Evolutionary conservation across 306 rosid genomes (phyloP).

Genomic region (Malus asiatica): DNA sequence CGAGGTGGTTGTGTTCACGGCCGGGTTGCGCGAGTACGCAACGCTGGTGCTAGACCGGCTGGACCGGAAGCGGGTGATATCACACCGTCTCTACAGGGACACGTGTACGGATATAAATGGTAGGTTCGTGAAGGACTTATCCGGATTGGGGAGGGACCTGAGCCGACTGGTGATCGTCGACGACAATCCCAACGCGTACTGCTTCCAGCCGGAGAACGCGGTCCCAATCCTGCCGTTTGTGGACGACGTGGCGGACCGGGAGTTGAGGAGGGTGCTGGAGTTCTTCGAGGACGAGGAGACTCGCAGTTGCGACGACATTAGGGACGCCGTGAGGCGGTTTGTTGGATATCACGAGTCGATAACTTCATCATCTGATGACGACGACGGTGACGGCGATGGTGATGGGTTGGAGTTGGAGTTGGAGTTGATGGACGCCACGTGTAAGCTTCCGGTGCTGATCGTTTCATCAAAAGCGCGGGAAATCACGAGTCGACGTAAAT

Average conservation of each 20-base stretch:
- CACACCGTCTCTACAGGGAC: conserved; percentile 70
- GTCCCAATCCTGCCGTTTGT: conserved; percentile 48
- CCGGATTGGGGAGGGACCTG: conserved; percentile 54
- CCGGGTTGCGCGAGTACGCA: conserved; percentile 72
- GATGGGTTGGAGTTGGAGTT: background rate
- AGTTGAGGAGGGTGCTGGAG: conserved; percentile 41
- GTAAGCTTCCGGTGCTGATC: background rate
- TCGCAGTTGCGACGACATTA: conserved; percentile 54
- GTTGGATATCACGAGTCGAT: background rate
- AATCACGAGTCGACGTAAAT: background rate
- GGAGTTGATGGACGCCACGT: background rate
- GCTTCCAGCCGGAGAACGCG: conserved; percentile 64
- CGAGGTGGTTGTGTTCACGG: conserved; percentile 88
- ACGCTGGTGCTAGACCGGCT: conserved; percentile 61
- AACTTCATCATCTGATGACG: background rate
- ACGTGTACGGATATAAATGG: conserved; percentile 57
- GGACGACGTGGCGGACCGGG: conserved; percentile 44
- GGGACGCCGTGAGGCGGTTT: conserved; percentile 55
- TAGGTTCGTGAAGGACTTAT: conserved; percentile 65
- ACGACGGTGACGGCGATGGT: background rate
- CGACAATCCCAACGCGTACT: conserved; percentile 70
- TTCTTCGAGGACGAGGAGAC: conserved; percentile 33
- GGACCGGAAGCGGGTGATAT: conserved; percentile 41
- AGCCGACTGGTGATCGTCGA: conserved; percentile 63
- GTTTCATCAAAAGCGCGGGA: background rate